Evolutionary conservation across 1,284 basidiomycete species (phyloP).

Genomic region (Schizophyllum commune): DNA sequence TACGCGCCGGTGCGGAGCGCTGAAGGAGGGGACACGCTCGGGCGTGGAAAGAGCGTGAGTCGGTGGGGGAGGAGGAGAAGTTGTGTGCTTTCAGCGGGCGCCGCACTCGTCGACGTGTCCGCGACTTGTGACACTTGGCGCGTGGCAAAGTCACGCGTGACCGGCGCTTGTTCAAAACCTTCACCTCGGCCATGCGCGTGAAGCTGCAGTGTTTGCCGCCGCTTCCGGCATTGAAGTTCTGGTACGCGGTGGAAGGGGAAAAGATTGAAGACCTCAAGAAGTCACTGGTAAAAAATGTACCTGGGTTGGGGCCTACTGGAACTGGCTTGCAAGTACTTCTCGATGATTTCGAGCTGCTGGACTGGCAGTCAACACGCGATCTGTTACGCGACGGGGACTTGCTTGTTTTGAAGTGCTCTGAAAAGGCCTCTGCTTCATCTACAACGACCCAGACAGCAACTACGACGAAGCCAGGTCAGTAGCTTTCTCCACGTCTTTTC

Average conservation of each 20-base stretch:
- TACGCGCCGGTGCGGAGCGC: neutral
- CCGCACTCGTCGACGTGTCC: neutral
- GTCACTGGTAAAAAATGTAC: slow-evolving; percentile 5
- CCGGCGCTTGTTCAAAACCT: neutral
- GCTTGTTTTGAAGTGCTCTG: slow-evolving; percentile 4
- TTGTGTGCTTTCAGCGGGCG: neutral
- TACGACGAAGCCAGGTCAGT: neutral
- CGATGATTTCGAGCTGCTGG: slow-evolving; percentile 12
- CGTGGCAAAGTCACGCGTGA: neutral
- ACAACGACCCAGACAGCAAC: neutral
- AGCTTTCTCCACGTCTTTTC: neutral
- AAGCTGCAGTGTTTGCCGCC: slow-evolving; percentile 10
- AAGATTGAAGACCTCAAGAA: slow-evolving; percentile 8
- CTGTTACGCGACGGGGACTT: slow-evolving; percentile 12
- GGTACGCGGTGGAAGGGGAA: slow-evolving; percentile 7
- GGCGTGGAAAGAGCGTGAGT: neutral
- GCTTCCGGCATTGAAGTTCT: slow-evolving; percentile 5
- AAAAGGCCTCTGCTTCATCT: neutral
- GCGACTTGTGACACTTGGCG: neutral
- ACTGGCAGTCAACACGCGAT: slow-evolving; percentile 2
- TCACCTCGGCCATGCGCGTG: slow-evolving; percentile 6
- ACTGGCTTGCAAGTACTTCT: slow-evolving; percentile 6
- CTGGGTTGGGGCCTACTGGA: neutral
- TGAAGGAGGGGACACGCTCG: neutral
- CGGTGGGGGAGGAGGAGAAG: neutral